Base-by-base conservation (phyloP, 371 early-diverging fungal genomes). In the Mucor velutinosus region DNA sequence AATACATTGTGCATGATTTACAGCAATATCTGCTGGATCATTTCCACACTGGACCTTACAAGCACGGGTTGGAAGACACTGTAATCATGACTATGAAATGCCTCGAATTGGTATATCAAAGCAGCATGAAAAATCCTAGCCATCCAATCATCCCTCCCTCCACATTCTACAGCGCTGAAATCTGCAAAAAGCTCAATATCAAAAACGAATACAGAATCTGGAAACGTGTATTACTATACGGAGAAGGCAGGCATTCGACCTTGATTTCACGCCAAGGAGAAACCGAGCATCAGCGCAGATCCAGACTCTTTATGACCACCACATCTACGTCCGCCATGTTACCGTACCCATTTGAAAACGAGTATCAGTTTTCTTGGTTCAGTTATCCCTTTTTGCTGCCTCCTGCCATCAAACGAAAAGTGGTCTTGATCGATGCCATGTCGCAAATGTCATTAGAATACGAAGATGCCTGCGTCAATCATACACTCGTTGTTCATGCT, bases 391-490 rank as follows among this genome's bases (percentile, higher is more conserved):
- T 93, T 65, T 70, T 94, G 10, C 75, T 94, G 21, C 87, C 92
- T 30, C 92, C 93, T 12, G 79, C 88, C 0, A 78, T 91, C 37
- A 94, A 94, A 64, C 85, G 90, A 4, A 89, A 92, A 41, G 88
- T 94, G 58, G 75, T 93, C 39, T 88, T 92, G 55, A 87, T 94
- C 65, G 93, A 94, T 67, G 90, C 93, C 15, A 88, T 93, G 88
- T 85, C 90, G 0, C 91, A 92, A 70, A 94, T 94, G 95, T 88
- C 89, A 0, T 78, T 85, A 0, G 91, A 92, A 69, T 93, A 90
- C 56, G 93, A 94, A 76, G 93, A 92, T 60, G 93, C 95, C 0
- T 92, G 90, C 65, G 92, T 94, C 14, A 88, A 90, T 29, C 92
- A 92, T 67, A 92, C 94, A 0, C 68, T 89, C 7, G 85, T 87